Base-by-base conservation (phyloP, 1,139 yeast species). In the Debaryomyces singareniensis region DNA sequence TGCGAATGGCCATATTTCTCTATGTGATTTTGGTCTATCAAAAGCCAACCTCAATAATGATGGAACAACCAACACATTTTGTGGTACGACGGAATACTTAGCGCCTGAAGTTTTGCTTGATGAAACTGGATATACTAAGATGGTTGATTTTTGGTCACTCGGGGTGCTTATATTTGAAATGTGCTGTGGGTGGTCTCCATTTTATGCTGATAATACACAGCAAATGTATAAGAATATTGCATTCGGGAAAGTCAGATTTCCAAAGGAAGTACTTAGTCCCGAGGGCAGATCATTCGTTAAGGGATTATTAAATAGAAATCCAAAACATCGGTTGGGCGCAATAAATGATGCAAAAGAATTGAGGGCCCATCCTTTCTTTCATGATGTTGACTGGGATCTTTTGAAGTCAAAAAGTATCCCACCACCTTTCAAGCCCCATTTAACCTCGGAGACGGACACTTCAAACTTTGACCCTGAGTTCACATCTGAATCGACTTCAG, bases 151-250 rank as follows among this genome's bases (percentile, higher is more conserved):
- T 45, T 82, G 93, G 93, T 79, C 89, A 2, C 59, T 82, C 35
- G 93, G 93, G 37, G 91, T 82, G 5, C 62, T 82, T 36, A 80
- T 82, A 27, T 82, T 82, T 53, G 93, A 82, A 57, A 81, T 82
- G 91, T 80, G 96, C 56, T 91, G 97, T 61, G 98, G 98, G 25
- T 91, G 97, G 97, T 83, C 95, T n/a, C 98, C 98, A 32, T 91
- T 91, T 55, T 89, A 86, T 51, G 97, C 97, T 25, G 96, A 89
- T 40, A 91, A 85, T 53, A 86, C 95, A 31, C 97, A 91, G 62
- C 96, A 89, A 58, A 91, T 91, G 97, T 91, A 91, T 64, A 89
- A 89, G 61, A 91, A 91, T 58, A 91, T 91, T 61, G 97, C 97
- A 3, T 91, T 87, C 61, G 97, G 98, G 39, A 91, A 91, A 55